A percentile compares a stretch with the other conserved stretches of the same genome.
Conservation (phyloP, 1,284 basidiomycete species). For the Violaceomyces palustris region DNA sequence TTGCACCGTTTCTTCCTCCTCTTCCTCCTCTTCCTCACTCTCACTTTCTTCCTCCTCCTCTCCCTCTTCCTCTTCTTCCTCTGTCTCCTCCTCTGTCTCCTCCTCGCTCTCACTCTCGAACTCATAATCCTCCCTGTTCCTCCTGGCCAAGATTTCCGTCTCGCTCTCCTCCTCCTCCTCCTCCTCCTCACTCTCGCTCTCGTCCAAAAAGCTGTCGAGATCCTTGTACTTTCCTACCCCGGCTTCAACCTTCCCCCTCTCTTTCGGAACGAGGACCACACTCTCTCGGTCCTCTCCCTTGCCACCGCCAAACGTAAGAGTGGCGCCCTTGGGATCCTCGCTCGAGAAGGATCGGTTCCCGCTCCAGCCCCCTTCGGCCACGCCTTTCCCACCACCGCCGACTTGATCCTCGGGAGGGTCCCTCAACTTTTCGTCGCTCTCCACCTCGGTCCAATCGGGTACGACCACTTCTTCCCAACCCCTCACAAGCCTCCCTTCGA, state of each 20-base stretch:
- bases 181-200: constrained; percentile 35
- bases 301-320: constrained; percentile 13
- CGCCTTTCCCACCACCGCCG: neutral
- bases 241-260: too few species aligned
- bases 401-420: constrained; percentile 7
- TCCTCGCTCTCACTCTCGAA: constrained; percentile 4
- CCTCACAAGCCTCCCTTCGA: constrained; percentile 27
- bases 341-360: constrained; percentile 4
- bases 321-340: constrained; percentile 21
- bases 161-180: constrained; percentile 4
- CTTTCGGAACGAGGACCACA: constrained; percentile 2
- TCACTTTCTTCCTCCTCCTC: constrained; percentile 11
- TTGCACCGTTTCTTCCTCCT: constrained; percentile 12
- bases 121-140: constrained; percentile 39
- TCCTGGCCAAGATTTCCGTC: constrained; percentile 20
- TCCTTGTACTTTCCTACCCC: constrained; percentile 44
- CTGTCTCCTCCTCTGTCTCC: neutral
- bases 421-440: constrained; percentile 11
- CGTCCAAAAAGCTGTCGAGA: constrained; percentile 45
- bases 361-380: neutral
- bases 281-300: neutral
- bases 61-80: constrained; percentile 7
- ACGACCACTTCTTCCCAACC: constrained; percentile 26
- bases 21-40: constrained; percentile 4
- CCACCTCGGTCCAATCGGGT: constrained; percentile 12